These are phyloP conservation scores for Neotropicomus parvogracilis DNA, from an alignment of 1,284 basidiomycete genomes.

Conservation along the genomic window DNA sequence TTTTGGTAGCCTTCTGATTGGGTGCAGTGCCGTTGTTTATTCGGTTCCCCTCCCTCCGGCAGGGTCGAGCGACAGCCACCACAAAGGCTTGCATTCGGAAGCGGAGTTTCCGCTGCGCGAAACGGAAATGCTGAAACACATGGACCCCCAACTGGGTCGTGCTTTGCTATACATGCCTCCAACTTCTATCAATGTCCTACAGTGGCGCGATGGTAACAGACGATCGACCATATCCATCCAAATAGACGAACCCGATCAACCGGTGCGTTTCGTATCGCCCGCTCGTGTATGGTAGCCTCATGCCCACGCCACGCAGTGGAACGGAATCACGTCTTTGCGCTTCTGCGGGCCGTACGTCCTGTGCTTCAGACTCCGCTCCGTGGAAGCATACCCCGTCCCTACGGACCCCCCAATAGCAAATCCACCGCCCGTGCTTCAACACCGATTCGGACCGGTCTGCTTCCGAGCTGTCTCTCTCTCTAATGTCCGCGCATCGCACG, in stretches of 20 bases:
- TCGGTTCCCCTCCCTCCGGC: conserved; percentile 10
- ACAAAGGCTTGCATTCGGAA: conserved; percentile 2
- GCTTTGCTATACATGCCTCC: conserved; percentile 13
- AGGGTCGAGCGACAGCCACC: background rate
- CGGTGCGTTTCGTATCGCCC: conserved; percentile 11
- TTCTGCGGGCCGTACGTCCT: conserved; percentile 48
- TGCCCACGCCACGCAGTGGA: conserved; percentile 39
- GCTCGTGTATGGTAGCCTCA: background rate
- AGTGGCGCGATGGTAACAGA: conserved; percentile 20
- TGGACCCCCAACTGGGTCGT: conserved; percentile 17
- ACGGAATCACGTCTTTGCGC: conserved; percentile 44
- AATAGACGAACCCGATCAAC: conserved; percentile 7
- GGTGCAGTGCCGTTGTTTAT: conserved; percentile 15
- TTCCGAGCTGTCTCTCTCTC: conserved; percentile 46
- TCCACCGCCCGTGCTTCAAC: conserved; percentile 22
- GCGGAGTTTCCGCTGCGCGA: conserved; percentile 15
- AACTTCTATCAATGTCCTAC: conserved; percentile 15
- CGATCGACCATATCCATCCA: conserved; percentile 14
- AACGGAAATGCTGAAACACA: conserved; percentile 13
- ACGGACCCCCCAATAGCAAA: background rate
- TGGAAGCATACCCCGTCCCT: conserved; percentile 45
- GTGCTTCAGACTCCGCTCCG: conserved; percentile 46
- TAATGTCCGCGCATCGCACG: conserved; percentile 17
- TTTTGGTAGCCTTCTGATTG: background rate
- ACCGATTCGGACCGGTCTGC: conserved; percentile 36